These are phyloP conservation scores for Melocanna baccifera DNA, from an alignment of 176 grass and related monocot species.

Conservation along the genomic window DNA sequence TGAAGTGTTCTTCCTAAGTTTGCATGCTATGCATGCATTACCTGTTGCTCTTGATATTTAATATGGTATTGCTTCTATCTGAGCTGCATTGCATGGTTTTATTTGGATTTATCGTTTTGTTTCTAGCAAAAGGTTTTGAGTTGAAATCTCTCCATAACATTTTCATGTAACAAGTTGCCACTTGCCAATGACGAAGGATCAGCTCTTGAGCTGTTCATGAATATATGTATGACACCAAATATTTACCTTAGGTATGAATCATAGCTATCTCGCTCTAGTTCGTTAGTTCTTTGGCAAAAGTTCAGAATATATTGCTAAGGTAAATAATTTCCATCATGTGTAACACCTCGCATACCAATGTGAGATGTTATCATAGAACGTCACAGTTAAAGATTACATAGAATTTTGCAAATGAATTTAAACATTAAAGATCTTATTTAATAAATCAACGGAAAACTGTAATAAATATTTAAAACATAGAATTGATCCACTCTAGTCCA, in stretches of 20 bases:
- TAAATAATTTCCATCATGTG: not conserved
- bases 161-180: not conserved
- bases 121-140: not conserved
- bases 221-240: too few relatives aligned
- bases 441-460: too few relatives aligned
- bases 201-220: not conserved
- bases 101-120: not conserved
- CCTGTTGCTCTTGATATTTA: slow-evolving; percentile 10
- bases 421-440: too few relatives aligned
- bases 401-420: too few relatives aligned
- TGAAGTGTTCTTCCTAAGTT: not conserved
- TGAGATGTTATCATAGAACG: too few relatives aligned
- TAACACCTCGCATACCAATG: too few relatives aligned
- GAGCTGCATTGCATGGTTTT: not conserved
- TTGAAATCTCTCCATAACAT: not conserved
- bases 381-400: too few relatives aligned
- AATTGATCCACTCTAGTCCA: too few relatives aligned
- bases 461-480: too few relatives aligned
- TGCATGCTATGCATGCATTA: slow-evolving; percentile 4
- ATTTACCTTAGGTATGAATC: not conserved
- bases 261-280: not conserved
- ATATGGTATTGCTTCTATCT: slow-evolving; percentile 8
- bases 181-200: not conserved
- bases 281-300: not conserved
- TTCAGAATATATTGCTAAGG: not conserved